A percentile compares a stretch with the other conserved stretches of the same genome.
Conservation (phyloP, 2,329 filamentous ascomycete species). For the Ramularia endophylla region DNA sequence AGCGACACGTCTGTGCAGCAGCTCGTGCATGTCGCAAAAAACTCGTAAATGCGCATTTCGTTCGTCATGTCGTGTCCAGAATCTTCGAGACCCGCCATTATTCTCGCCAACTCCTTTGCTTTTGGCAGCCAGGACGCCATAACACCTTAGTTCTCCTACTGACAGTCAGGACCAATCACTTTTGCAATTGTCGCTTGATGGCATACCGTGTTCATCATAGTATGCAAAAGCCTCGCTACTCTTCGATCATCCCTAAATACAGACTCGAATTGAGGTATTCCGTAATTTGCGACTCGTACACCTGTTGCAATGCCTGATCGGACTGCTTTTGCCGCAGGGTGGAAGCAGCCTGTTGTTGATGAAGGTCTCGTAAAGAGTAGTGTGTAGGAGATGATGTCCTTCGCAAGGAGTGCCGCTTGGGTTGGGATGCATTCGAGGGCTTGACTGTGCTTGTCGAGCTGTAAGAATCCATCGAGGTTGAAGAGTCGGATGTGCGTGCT, state of each 20-base stretch:
- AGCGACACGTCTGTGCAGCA: too few species aligned
- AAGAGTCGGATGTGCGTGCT: slow-evolving; percentile 8
- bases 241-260: slow-evolving; percentile 13
- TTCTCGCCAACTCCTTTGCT: too few species aligned
- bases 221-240: slow-evolving; percentile 3
- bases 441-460: slow-evolving; percentile 15
- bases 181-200: too few species aligned
- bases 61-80: too few species aligned
- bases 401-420: slow-evolving; percentile 16
- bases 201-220: too few species aligned
- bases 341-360: slow-evolving; percentile 14
- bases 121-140: too few species aligned
- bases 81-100: too few species aligned
- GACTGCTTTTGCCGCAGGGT: slow-evolving; percentile 21
- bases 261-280: too few species aligned
- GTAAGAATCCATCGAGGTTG: slow-evolving; percentile 6
- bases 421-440: slow-evolving; percentile 3
- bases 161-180: too few species aligned
- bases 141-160: too few species aligned
- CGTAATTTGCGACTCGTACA: slow-evolving; percentile 28
- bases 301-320: slow-evolving; percentile 24
- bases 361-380: slow-evolving; percentile 25
- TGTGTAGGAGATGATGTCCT: slow-evolving; percentile 22
- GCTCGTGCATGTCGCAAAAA: too few species aligned
- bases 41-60: too few species aligned